These are phyloP conservation scores for Boletus eberwhitei DNA, from an alignment of 768 basidiomycete species.

Conservation along the genomic window DNA sequence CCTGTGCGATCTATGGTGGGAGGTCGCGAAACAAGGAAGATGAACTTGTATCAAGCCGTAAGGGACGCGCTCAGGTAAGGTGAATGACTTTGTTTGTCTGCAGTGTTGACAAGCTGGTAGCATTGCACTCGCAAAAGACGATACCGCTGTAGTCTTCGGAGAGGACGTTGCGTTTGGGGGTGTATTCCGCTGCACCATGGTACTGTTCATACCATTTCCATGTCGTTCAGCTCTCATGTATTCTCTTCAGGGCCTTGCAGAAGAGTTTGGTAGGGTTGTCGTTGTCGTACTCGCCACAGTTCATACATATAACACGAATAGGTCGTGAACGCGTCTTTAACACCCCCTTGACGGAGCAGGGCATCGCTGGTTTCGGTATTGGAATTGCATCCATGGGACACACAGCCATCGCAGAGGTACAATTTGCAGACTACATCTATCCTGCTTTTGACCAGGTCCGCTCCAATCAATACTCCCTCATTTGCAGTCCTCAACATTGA, in stretches of 20 bases:
- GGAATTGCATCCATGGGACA: slow-evolving; percentile 92
- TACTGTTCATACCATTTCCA: slow-evolving; percentile 33
- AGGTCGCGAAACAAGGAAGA: slow-evolving; percentile 86
- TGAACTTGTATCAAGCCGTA: slow-evolving; percentile 93
- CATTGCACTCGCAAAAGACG: slow-evolving; percentile 81
- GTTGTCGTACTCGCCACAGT: background rate
- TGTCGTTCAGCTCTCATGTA: background rate
- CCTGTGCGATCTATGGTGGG: slow-evolving; percentile 50
- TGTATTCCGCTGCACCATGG: slow-evolving; percentile 93
- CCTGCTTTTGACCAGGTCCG: slow-evolving; percentile 91
- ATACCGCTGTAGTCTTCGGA: slow-evolving; percentile 85
- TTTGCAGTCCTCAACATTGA: background rate
- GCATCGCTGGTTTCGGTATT: slow-evolving; percentile 93
- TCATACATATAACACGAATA: slow-evolving; percentile 28
- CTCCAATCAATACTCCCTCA: background rate
- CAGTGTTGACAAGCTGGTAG: slow-evolving; percentile 36
- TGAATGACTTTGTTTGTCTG: background rate
- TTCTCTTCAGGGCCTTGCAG: slow-evolving; percentile 68
- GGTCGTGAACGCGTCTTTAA: slow-evolving; percentile 93
- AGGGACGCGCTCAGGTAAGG: slow-evolving; percentile 82
- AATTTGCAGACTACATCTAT: slow-evolving; percentile 88
- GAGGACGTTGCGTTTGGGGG: slow-evolving; percentile 93
- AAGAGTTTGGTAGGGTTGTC: slow-evolving; percentile 74
- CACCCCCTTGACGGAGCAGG: slow-evolving; percentile 89
- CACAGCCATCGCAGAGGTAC: slow-evolving; percentile 91